These are phyloP conservation scores for Isatis tinctoria DNA, from an alignment of 345 rosid species.

Conservation along the genomic window DNA sequence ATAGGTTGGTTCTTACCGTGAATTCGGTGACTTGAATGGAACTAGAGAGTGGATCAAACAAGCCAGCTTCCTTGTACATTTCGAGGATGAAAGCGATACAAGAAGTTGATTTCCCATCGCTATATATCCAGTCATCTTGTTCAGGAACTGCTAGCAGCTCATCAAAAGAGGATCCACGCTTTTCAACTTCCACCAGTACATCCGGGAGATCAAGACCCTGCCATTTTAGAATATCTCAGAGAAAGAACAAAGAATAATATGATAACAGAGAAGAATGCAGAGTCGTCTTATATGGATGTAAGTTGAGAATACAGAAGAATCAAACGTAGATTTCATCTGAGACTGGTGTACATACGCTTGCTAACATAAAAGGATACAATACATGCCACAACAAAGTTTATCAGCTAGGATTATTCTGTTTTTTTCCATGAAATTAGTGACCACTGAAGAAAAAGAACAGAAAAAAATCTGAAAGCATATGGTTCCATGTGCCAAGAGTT, in stretches of 20 bases:
- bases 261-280: conserved; percentile 1
- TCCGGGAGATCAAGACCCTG: conserved; percentile 87
- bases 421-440: background rate
- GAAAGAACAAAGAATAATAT: conserved; percentile 3
- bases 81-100: conserved; percentile 91
- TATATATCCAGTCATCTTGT: conserved; percentile 87
- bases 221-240: background rate
- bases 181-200: conserved; percentile 78
- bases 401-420: background rate
- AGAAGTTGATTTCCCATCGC: conserved; percentile 91
- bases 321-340: background rate
- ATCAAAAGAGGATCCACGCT: conserved; percentile 81
- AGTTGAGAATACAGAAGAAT: background rate
- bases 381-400: too few relatives aligned
- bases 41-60: conserved; percentile 61
- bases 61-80: conserved; percentile 95
- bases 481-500: background rate
- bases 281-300: background rate
- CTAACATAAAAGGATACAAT: too few relatives aligned
- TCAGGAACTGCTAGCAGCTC: conserved; percentile 92
- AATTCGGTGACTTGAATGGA: conserved; percentile 91
- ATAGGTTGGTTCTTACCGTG: conserved; percentile 53
- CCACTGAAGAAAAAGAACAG: background rate
- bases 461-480: background rate
- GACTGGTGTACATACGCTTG: background rate